Percentiles rank a stretch among this genome's conserved stretches.
These are phyloP conservation scores for Aurantiochytrium sp. DNA, from an alignment of 108 stramenopile species.

Conservation along the genomic window DNA sequence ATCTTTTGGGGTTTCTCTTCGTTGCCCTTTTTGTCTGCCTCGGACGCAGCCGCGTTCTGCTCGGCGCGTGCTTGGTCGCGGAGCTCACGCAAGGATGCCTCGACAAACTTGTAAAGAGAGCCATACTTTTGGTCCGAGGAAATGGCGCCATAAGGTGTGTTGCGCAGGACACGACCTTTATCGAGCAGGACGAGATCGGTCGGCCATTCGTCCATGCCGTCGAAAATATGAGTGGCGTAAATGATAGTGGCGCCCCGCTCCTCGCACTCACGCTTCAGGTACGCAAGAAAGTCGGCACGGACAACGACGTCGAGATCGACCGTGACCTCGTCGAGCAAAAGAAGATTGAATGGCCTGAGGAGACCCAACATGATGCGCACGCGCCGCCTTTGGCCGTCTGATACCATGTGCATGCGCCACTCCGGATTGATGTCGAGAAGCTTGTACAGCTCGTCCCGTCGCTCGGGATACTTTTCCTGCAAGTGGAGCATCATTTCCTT, in stretches of 20 bases:
- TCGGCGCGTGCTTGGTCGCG: background rate
- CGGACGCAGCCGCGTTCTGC: background rate
- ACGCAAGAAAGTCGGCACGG: conserved; percentile 78
- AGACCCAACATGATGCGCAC: conserved; percentile 92
- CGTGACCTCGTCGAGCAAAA: conserved; percentile 93
- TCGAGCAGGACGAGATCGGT: conserved; percentile 44
- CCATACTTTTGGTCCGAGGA: background rate
- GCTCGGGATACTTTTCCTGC: conserved; percentile 84
- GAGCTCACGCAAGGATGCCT: background rate
- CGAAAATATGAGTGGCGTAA: conserved; percentile 98
- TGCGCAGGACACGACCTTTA: background rate
- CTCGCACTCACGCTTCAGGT: conserved; percentile 80
- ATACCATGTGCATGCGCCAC: conserved; percentile 90
- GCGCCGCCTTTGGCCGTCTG: conserved; percentile 52
- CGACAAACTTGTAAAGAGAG: background rate
- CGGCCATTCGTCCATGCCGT: conserved; percentile 76
- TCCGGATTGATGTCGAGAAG: conserved; percentile 86
- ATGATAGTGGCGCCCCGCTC: conserved; percentile 81
- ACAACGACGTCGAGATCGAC: conserved; percentile 90
- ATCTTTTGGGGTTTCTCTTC: background rate
- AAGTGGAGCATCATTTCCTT: conserved; percentile 85
- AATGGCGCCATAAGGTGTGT: background rate
- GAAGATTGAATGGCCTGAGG: conserved; percentile 84
- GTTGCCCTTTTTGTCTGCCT: background rate
- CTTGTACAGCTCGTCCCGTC: conserved; percentile 83